Percentiles rank a stretch among this genome's conserved stretches.
Conservation (phyloP, 164 flowering plant species). For the Chimonanthus praecox region DNA sequence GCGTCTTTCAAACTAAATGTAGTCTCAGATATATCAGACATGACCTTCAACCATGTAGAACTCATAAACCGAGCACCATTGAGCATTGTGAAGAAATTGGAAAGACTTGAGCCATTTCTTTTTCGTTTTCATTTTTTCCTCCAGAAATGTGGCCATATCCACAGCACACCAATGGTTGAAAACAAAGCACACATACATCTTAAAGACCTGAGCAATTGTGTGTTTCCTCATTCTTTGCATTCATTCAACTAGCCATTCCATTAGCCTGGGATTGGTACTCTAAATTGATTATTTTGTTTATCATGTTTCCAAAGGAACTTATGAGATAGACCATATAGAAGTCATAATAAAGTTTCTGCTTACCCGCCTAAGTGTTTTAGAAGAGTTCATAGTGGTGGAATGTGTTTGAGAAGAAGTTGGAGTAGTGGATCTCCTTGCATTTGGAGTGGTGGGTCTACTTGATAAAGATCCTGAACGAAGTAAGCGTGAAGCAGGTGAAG, state of each 20-base stretch:
- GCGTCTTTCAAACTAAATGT: too few species aligned
- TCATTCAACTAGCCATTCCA: not conserved
- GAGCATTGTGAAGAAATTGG: too few species aligned
- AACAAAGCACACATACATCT: not conserved
- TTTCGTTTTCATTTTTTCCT: too few species aligned
- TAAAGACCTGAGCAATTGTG: not conserved
- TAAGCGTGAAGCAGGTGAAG: constrained; percentile 39
- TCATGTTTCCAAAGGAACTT: not conserved
- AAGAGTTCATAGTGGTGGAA: constrained; percentile 24
- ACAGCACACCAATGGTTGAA: not conserved
- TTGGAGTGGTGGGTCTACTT: constrained; percentile 24
- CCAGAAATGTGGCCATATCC: too few species aligned
- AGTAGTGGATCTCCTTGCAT: constrained; percentile 5
- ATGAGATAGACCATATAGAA: not conserved
- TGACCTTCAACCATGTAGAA: too few species aligned
- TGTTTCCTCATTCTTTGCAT: not conserved
- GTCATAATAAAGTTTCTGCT: not conserved
- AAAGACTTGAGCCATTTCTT: too few species aligned
- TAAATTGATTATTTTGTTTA: not conserved
- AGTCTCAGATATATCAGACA: too few species aligned
- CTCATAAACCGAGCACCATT: too few species aligned
- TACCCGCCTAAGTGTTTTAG: not conserved
- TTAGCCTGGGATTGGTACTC: not conserved
- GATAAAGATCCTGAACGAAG: constrained; percentile 60
- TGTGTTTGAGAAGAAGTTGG: constrained; percentile 33